Evolutionary conservation across 2,329 filamentous ascomycete species (phyloP).

Genomic region (Botrytis elliptica): DNA sequence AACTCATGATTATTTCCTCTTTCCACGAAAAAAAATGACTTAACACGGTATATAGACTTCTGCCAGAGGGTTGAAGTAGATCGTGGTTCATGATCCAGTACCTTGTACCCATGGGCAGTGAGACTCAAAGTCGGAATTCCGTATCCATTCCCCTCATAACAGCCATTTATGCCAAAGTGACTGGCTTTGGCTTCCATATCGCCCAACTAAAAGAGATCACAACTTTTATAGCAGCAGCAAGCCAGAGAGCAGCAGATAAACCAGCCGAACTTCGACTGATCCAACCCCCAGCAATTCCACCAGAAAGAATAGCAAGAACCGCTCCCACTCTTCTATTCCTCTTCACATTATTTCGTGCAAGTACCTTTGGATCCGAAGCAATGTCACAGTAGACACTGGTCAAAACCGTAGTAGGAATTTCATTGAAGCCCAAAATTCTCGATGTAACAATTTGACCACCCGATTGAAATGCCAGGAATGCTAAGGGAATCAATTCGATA

Average conservation of each 20-base stretch:
- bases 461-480: conserved; percentile 64
- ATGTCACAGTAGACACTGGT: conserved; percentile 82
- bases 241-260: conserved; percentile 51
- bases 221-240: conserved; percentile 50
- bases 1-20: background rate
- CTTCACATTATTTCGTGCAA: conserved; percentile 49
- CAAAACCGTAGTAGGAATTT: conserved; percentile 74
- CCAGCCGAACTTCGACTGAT: conserved; percentile 53
- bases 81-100: background rate
- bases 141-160: background rate
- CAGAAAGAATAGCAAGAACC: conserved; percentile 51
- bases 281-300: conserved; percentile 54
- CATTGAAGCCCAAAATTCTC: conserved; percentile 65
- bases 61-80: background rate
- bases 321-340: conserved; percentile 53
- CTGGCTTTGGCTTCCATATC: conserved; percentile 50
- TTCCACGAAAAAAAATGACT: background rate
- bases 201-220: conserved; percentile 58
- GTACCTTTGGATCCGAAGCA: conserved; percentile 62
- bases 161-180: background rate
- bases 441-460: conserved; percentile 77
- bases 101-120: background rate
- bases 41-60: background rate
- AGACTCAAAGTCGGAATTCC: background rate
- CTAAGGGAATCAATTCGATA: conserved; percentile 47